phyloP scores from a whole-genome alignment of 306 rosid species.

The Nissolia schottii region DNA sequence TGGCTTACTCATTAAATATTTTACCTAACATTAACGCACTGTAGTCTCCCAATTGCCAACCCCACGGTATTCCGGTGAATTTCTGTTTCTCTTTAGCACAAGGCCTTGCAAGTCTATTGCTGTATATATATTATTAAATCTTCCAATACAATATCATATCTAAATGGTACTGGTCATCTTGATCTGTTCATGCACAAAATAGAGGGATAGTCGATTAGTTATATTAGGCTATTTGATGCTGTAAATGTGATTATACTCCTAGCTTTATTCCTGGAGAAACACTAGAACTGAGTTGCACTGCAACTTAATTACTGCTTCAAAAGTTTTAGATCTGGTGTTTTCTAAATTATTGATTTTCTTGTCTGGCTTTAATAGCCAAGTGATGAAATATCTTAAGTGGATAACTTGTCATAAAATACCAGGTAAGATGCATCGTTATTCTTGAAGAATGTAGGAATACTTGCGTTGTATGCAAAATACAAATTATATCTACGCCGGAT shows the following conservation, averaged over 20 bases:
- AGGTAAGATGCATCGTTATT: background rate
- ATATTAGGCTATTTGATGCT: background rate
- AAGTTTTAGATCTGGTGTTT: background rate
- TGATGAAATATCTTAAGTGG: constrained; percentile 3
- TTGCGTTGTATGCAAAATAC: background rate
- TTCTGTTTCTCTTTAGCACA: background rate
- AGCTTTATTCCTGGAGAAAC: background rate
- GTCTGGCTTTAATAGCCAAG: constrained; percentile 7
- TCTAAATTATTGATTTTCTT: constrained; percentile 3
- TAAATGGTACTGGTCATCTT: background rate
- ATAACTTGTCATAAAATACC: constrained; percentile 10
- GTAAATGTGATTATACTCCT: background rate
- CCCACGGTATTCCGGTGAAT: background rate
- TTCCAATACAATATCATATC: background rate
- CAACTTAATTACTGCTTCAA: background rate
- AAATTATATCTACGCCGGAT: background rate
- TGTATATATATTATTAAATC: background rate
- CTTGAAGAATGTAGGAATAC: background rate
- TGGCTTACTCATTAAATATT: background rate
- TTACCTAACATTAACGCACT: background rate
- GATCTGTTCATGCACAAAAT: background rate
- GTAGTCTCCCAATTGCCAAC: background rate
- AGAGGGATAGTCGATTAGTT: too few relatives aligned
- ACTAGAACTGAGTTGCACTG: background rate
- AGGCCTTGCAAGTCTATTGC: background rate